These are phyloP conservation scores for Ascochyta clinopodiicola DNA, from an alignment of 2,329 filamentous ascomycete species.

Conservation along the genomic window DNA sequence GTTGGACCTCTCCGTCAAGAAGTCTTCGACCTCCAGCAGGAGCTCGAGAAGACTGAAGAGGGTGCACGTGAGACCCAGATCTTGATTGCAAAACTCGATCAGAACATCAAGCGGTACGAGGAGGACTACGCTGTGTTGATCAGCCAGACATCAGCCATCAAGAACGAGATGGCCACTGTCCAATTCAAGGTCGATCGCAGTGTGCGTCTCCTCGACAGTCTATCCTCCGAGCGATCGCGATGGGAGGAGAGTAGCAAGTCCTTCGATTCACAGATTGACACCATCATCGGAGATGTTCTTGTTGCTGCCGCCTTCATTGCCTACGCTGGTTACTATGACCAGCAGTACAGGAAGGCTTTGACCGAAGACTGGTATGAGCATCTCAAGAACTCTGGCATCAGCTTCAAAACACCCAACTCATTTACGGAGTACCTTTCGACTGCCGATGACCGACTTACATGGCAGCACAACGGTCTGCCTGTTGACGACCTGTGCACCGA, in stretches of 20 bases:
- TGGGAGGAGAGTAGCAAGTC: conserved; percentile 99
- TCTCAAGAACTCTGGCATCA: conserved; percentile 88
- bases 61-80: conserved; percentile 91
- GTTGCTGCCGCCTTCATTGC: conserved; percentile 97
- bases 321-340: conserved; percentile 95
- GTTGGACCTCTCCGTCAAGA: conserved; percentile 93
- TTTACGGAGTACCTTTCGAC: conserved; percentile 96
- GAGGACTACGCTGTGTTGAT: conserved; percentile 94
- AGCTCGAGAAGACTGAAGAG: conserved; percentile 89
- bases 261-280: conserved; percentile 97
- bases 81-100: conserved; percentile 81
- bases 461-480: conserved; percentile 92
- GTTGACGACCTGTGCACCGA: conserved; percentile 98
- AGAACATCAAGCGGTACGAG: conserved; percentile 94
- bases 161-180: conserved; percentile 92
- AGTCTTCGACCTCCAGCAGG: conserved; percentile 83
- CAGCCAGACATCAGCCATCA: conserved; percentile 96
- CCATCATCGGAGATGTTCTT: conserved; percentile 92
- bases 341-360: conserved; percentile 97
- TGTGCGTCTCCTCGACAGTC: conserved; percentile 88
- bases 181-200: conserved; percentile 98
- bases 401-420: conserved; percentile 91
- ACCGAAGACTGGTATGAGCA: conserved; percentile 97
- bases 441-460: conserved; percentile 90
- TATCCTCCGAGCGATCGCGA: conserved; percentile 88